Conservation (phyloP, 2,329 filamentous ascomycete genomes). For the Alternaria sp. region DNA sequence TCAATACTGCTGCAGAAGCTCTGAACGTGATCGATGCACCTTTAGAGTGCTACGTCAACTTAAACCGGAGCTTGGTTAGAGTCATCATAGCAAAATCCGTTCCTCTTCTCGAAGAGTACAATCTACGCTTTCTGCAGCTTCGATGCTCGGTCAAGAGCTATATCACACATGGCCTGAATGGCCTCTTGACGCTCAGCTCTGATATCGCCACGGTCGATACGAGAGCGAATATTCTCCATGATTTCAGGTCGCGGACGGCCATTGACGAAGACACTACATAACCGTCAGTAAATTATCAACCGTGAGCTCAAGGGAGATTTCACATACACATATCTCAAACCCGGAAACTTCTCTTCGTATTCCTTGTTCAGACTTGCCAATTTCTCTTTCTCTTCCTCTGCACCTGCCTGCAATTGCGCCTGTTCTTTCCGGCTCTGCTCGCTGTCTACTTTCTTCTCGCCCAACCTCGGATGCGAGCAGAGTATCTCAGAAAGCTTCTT, state of each 20-base stretch:
- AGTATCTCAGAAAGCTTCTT: constrained; percentile 74
- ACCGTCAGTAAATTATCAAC: not conserved
- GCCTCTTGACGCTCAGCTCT: constrained; percentile 74
- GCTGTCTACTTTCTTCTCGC: constrained; percentile 82
- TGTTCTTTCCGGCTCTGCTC: constrained; percentile 84
- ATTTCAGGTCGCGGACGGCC: constrained; percentile 76
- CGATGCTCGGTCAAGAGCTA: constrained; percentile 78
- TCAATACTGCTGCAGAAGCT: not conserved
- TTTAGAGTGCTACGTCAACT: not conserved
- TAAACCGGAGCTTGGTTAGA: not conserved
- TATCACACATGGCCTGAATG: constrained; percentile 89
- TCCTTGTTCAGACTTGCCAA: constrained; percentile 73
- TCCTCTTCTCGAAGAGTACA: not conserved
- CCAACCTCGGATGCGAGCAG: constrained; percentile 82
- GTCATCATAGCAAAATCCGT: not conserved
- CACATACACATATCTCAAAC: constrained; percentile 77
- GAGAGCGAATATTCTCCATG: constrained; percentile 79
- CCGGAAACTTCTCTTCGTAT: constrained; percentile 83
- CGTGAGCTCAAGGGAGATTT: not conserved
- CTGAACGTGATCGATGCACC: not conserved
- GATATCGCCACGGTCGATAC: constrained; percentile 75
- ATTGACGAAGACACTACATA: constrained; percentile 78
- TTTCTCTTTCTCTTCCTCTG: constrained; percentile 62
- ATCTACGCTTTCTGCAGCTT: constrained; percentile 56
- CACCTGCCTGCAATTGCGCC: constrained; percentile 69